A percentile compares a stretch with the other conserved stretches of the same genome.
These are phyloP conservation scores for Poa annua DNA, from an alignment of 176 grass and related monocot species.

Conservation along the genomic window DNA sequence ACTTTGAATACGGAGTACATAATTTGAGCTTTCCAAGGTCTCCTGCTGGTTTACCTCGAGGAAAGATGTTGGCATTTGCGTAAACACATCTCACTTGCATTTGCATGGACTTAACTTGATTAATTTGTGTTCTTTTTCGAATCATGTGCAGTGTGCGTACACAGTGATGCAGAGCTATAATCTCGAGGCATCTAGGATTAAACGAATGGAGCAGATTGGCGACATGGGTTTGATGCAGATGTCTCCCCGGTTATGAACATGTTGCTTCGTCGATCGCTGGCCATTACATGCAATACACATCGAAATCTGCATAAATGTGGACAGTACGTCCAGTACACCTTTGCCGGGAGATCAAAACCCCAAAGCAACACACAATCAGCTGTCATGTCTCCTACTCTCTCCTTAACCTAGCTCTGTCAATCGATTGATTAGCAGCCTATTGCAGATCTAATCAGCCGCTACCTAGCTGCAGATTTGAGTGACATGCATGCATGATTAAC, in stretches of 20 bases:
- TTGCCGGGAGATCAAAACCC: background rate
- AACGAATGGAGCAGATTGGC: background rate
- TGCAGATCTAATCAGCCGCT: conserved; percentile 2
- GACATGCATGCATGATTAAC: background rate
- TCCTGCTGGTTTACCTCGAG: no score
- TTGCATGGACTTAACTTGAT: no score
- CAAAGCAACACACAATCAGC: background rate
- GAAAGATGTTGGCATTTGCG: no score
- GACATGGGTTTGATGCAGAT: background rate
- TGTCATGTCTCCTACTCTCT: conserved; percentile 5
- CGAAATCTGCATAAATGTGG: no score
- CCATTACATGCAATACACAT: background rate
- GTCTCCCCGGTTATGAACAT: background rate
- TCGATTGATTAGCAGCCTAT: conserved; percentile 24
- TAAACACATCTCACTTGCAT: no score
- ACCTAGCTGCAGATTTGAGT: conserved; percentile 3
- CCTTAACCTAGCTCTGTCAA: conserved; percentile 6
- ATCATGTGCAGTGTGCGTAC: background rate
- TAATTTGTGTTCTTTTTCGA: background rate
- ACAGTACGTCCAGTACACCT: no score
- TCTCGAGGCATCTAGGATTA: background rate
- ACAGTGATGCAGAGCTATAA: background rate
- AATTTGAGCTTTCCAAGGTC: no score
- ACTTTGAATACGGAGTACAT: no score
- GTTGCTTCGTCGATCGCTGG: background rate